These are phyloP conservation scores for Yamadazyma songkhlaensis DNA, from an alignment of 1,139 yeast species.

Conservation along the genomic window DNA sequence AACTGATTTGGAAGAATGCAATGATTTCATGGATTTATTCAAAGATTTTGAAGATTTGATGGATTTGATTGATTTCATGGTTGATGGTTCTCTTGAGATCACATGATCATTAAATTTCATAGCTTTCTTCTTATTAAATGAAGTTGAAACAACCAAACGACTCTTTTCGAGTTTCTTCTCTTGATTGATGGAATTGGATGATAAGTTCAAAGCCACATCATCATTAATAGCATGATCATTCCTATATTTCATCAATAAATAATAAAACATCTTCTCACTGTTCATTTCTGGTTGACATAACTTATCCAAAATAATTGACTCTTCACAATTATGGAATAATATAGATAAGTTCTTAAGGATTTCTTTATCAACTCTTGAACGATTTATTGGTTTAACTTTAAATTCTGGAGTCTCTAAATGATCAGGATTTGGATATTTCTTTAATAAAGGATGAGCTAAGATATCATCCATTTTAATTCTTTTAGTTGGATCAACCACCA, in stretches of 20 bases:
- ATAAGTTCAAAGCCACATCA: slow-evolving; percentile 17
- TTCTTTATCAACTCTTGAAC: slow-evolving; percentile 70
- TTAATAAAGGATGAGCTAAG: slow-evolving; percentile 72
- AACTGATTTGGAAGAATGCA: background rate
- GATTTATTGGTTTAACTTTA: slow-evolving; percentile 49
- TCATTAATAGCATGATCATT: slow-evolving; percentile 55
- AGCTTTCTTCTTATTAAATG: slow-evolving; percentile 37
- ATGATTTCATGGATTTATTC: background rate
- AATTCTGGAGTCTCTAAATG: slow-evolving; percentile 22
- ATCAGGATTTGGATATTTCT: slow-evolving; percentile 58
- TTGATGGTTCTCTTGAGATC: slow-evolving; percentile 21
- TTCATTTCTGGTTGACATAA: slow-evolving; percentile 55
- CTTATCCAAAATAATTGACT: slow-evolving; percentile 55
- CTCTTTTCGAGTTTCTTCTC: background rate
- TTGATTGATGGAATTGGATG: slow-evolving; percentile 8
- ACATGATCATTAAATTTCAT: slow-evolving; percentile 23
- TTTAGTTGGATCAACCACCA: slow-evolving; percentile 72
- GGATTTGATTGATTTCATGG: slow-evolving; percentile 1
- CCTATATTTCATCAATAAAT: slow-evolving; percentile 77
- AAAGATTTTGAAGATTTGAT: background rate
- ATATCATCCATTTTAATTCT: slow-evolving; percentile 77
- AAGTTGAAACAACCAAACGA: slow-evolving; percentile 29
- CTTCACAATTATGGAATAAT: slow-evolving; percentile 84
- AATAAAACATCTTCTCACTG: slow-evolving; percentile 88
- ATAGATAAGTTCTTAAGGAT: slow-evolving; percentile 83